Percentiles rank a stretch among this genome's conserved stretches.
These are phyloP conservation scores for Ophiosphaerella herpotricha DNA, from an alignment of 2,329 filamentous ascomycete genomes.

Conservation along the genomic window DNA sequence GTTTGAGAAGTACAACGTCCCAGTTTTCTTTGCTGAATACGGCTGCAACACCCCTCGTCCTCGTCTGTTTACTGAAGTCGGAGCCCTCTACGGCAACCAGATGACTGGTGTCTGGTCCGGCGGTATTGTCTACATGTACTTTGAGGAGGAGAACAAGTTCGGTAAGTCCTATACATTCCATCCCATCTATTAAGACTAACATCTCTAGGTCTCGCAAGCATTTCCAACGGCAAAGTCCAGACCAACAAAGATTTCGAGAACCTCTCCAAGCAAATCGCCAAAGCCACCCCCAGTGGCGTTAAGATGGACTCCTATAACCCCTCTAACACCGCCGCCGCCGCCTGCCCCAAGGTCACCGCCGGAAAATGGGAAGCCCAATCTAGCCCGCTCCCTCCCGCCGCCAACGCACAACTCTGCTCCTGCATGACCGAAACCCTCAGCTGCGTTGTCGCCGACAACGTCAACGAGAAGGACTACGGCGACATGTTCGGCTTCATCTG, in stretches of 20 bases:
- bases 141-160: conserved; percentile 87
- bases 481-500: conserved; percentile 77
- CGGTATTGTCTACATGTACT: conserved; percentile 99
- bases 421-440: conserved; percentile 80
- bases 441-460: conserved; percentile 66
- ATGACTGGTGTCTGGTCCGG: conserved; percentile 92
- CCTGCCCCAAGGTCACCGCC: conserved; percentile 69
- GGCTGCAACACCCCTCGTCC: conserved; percentile 80
- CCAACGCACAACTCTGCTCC: conserved; percentile 76
- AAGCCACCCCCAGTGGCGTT: conserved; percentile 68
- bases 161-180: conserved; percentile 55
- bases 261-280: conserved; percentile 69
- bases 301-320: conserved; percentile 71
- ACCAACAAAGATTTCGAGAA: conserved; percentile 65
- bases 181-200: conserved; percentile 2
- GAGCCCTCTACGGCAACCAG: conserved; percentile 73
- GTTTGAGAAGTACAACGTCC: conserved; percentile 87
- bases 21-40: conserved; percentile 84
- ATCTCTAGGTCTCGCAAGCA: conserved; percentile 65
- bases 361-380: conserved; percentile 70
- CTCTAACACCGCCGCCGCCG: conserved; percentile 68
- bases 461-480: conserved; percentile 64
- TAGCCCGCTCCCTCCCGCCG: conserved; percentile 75
- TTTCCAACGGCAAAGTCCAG: conserved; percentile 61
- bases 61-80: conserved; percentile 85